Conservation (phyloP, 2,329 filamentous ascomycete genomes). For the Colletotrichum orbiculare region DNA sequence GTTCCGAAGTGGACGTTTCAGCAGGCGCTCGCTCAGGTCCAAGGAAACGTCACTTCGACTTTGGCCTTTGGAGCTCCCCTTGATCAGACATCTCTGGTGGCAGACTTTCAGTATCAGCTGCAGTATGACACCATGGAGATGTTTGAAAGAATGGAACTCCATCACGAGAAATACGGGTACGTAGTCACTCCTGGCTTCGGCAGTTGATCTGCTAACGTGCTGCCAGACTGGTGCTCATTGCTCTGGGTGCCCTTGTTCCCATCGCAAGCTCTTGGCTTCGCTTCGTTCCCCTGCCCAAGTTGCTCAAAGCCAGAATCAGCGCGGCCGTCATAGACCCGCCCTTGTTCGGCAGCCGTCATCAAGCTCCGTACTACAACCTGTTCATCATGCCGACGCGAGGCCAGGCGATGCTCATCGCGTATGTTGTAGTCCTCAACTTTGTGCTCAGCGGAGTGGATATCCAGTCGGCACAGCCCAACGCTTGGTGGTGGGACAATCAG, state of each 20-base stretch:
- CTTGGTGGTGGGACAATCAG: constrained; percentile 38
- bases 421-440: constrained; percentile 46
- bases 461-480: constrained; percentile 37
- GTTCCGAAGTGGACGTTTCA: not conserved
- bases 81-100: constrained; percentile 47
- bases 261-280: constrained; percentile 44
- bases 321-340: constrained; percentile 9
- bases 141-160: constrained; percentile 58
- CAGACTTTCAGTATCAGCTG: constrained; percentile 43
- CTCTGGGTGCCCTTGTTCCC: constrained; percentile 41
- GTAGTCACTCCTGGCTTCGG: not conserved
- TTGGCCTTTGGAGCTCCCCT: constrained; percentile 30
- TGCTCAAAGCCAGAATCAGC: not conserved
- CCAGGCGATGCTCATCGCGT: constrained; percentile 48
- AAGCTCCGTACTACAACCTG: constrained; percentile 45
- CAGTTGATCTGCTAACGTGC: not conserved
- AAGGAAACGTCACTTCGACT: not conserved
- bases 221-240: constrained; percentile 39
- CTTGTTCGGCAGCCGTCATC: not conserved
- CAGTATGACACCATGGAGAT: constrained; percentile 64
- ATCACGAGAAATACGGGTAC: constrained; percentile 39
- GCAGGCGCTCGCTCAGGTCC: constrained; percentile 1
- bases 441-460: constrained; percentile 42
- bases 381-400: constrained; percentile 51
- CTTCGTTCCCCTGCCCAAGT: constrained; percentile 39